A percentile compares a stretch with the other conserved stretches of the same genome.
Evolutionary conservation across 192 early-diverging fungal genomes (phyloP).

Genomic region (Umbelopsis isabellina): DNA sequence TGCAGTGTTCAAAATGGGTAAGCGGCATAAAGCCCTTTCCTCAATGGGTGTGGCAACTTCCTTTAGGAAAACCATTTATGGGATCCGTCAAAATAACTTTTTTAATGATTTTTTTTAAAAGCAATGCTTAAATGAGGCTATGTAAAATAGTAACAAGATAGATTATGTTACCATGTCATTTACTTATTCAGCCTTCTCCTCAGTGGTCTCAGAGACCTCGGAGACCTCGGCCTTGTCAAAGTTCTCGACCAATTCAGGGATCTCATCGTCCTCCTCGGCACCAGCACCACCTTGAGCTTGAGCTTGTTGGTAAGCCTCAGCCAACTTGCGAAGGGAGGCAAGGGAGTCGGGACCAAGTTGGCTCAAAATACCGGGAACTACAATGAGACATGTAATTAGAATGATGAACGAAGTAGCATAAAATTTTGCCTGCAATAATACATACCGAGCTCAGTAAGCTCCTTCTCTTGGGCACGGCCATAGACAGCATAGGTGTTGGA

Average conservation of each 20-base stretch:
- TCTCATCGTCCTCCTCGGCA: conserved; percentile 75
- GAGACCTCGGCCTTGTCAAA: conserved; percentile 58
- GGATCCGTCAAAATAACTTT: conserved; percentile 18
- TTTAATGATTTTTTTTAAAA: conserved; percentile 7
- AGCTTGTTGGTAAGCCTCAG: conserved; percentile 80
- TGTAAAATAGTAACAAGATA: neutral
- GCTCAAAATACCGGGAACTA: conserved; percentile 73
- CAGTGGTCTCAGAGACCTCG: conserved; percentile 53
- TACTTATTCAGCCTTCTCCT: conserved; percentile 41
- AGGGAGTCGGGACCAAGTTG: conserved; percentile 91
- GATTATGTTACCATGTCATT: neutral
- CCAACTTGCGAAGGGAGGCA: conserved; percentile 82
- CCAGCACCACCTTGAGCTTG: conserved; percentile 54
- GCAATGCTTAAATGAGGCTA: conserved; percentile 15
- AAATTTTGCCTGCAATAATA: neutral
- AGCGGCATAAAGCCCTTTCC: too few relatives aligned
- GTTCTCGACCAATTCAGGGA: conserved; percentile 89
- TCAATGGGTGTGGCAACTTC: too few relatives aligned
- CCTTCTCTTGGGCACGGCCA: conserved; percentile 81
- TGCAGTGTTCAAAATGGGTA: too few relatives aligned
- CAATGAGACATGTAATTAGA: too few relatives aligned
- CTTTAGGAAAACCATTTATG: conserved; percentile 1
- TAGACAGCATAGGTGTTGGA: conserved; percentile 97
- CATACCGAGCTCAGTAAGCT: conserved; percentile 76
- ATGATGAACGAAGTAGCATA: neutral